phyloP scores from a whole-genome alignment of 768 basidiomycete species.

The Pulveroboletus sp. region DNA sequence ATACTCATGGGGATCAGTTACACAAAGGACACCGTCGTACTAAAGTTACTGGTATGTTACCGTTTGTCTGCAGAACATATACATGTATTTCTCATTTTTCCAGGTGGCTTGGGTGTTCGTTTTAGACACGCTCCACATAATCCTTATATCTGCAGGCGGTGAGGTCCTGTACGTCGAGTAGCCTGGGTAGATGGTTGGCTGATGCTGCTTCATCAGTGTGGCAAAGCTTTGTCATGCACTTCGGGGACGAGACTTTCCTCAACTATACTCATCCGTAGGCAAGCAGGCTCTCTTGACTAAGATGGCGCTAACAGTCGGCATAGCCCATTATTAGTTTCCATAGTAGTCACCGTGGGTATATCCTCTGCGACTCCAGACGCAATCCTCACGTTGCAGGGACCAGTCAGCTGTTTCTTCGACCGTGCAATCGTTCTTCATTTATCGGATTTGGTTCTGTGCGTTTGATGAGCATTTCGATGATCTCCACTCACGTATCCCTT shows the following conservation, averaged over 20 bases:
- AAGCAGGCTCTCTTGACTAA: slow-evolving; percentile 3
- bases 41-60: slow-evolving; percentile 15
- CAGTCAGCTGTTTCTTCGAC: slow-evolving; percentile 20
- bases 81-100: not conserved
- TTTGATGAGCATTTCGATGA: not conserved
- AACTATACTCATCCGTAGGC: slow-evolving; percentile 17
- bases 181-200: not conserved
- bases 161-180: not conserved
- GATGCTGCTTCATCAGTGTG: slow-evolving; percentile 13
- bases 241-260: slow-evolving; percentile 15
- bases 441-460: slow-evolving; percentile 22
- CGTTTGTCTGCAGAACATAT: not conserved
- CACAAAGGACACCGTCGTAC: slow-evolving; percentile 7
- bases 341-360: slow-evolving; percentile 19
- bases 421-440: slow-evolving; percentile 25
- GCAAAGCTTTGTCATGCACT: slow-evolving; percentile 21
- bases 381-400: slow-evolving; percentile 11
- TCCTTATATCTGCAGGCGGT: slow-evolving; percentile 20
- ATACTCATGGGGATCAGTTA: slow-evolving; percentile 10
- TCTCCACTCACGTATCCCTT: not conserved
- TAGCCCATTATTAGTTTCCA: slow-evolving; percentile 19
- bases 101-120: slow-evolving; percentile 22
- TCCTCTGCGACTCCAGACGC: not conserved
- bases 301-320: slow-evolving; percentile 4
- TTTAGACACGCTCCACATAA: slow-evolving; percentile 14